Percentiles rank a stretch among this genome's conserved stretches.
Evolutionary conservation across 495 filamentous ascomycete species (phyloP).

Genomic region (Xylaria curta): DNA sequence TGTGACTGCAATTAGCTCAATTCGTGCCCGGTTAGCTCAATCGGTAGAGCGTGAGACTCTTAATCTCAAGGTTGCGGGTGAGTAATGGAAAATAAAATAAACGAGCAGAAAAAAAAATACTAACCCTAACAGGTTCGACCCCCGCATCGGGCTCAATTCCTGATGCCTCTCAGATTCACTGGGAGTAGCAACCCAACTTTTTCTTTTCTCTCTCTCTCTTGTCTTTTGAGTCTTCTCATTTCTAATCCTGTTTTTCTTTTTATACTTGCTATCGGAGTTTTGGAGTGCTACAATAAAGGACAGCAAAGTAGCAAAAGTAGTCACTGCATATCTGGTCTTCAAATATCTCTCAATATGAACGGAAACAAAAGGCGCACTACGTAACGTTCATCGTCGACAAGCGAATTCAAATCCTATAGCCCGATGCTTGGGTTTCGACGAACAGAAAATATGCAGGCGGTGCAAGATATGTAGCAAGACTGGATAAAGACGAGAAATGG

Average conservation of each 20-base stretch:
- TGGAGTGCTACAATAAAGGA: background rate
- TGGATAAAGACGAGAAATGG: background rate
- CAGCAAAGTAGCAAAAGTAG: background rate
- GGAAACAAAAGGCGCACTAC: background rate
- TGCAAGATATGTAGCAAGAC: background rate
- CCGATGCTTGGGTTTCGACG: no score
- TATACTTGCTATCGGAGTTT: background rate
- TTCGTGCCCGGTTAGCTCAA: conserved; percentile 68
- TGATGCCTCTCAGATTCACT: conserved; percentile 32
- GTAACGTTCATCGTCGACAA: background rate
- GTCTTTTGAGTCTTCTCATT: background rate
- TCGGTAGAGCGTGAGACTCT: conserved; percentile 86
- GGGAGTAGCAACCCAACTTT: background rate
- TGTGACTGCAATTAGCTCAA: background rate
- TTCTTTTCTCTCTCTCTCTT: background rate
- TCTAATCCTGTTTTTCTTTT: background rate
- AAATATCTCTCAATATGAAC: background rate
- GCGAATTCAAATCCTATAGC: background rate
- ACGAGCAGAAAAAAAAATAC: background rate
- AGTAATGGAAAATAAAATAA: background rate
- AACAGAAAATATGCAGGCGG: no score
- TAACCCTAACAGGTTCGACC: conserved; percentile 37
- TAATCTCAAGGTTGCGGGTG: conserved; percentile 74
- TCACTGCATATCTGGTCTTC: background rate
- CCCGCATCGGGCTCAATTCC: conserved; percentile 52